Base-by-base conservation (phyloP, 345 rosid species). In the Reutealis trisperma region DNA sequence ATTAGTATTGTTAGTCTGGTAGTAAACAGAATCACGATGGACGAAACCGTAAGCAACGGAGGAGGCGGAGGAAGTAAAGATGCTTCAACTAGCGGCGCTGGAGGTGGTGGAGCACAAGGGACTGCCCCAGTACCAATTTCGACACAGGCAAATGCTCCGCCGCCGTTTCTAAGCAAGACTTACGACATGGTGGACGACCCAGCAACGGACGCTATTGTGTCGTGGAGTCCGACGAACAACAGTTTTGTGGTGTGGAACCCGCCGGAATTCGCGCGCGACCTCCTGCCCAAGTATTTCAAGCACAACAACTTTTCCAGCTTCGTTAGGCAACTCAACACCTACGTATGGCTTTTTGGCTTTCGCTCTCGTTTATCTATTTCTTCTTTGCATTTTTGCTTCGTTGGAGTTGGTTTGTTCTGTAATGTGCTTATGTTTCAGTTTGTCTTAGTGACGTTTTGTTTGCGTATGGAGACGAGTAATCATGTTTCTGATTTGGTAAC, bases 151-250 rank as follows among this genome's bases (percentile, higher is more conserved):
- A 92, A 78, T 73, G 79, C 87, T 10, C 97, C 96, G 55, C 92
- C 97, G 44, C 94, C 98, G 41, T 94, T 94, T 79, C 82, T 94
- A 16, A 91, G 96, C 88, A 94, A 92, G 83, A 94, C 98, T 13
- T 94, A 94, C 70, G 96, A 94, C 84, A 89, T 94, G 96, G 97
- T 94, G 58, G 97, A 94, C 75, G 98, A 94, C 78, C 90, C 92
- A 4, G 83, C 91, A 34, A 85, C 94, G 21, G 96, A 94, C 81
- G 70, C 89, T 63, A 73, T 91, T 34, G 92, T 94, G 41, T 94
- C 98, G 9, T 94, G 98, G 98, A 87, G 97, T 72, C 73, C 87
- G 21, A 79, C 89, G 73, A 90, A 90, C 75, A 92, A 94, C 58
- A 94, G 98, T 86, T 92, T 94, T 83, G 81, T 92, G 34, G 94